Base-by-base conservation (phyloP, 495 filamentous ascomycete genomes). In the Aspergillus bridgeri region DNA sequence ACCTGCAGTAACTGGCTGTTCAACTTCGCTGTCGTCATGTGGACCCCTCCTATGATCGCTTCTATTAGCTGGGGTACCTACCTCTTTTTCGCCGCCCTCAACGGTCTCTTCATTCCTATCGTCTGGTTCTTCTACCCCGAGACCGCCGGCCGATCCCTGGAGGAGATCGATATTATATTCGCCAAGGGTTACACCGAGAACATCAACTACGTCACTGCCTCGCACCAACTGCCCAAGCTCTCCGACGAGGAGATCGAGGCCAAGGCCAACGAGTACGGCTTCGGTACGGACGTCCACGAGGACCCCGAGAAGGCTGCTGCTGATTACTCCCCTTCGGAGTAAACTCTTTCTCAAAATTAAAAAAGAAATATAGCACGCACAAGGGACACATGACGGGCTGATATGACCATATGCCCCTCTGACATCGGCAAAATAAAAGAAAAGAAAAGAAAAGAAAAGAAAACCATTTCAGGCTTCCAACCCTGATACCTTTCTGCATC, bases 11-110 rank as follows among this genome's bases (percentile, higher is more conserved):
- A 92, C 74, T 91, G 89, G 89, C 72, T 90, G 3, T 91, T 88
- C 75, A 91, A 91, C 79, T 92, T 91, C 70, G 67, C 86, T 13
- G 82, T 92, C 43, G 89, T 92, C 56, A 89, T 91, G 88, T 83
- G 91, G 54, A 89, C 88, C 0, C 89, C 89, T 0, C 81, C 90
- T 50, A 87, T 90, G 83, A 71, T 91, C 23, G 60, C 73, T 46
- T 74, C 77, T 52, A 90, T 90, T 53, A 68, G 77, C 50, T 93
- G 88, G 88, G 83, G 86, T 9, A 90, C 87, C 0, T 93, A 92
- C 68, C 78, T 91, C 38, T 89, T 92, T 81, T 92, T 91, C 67
- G 88, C 87, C 6, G 70, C 74, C 38, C 72, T 88, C 61, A 92
- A 92, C 71, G 84, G 79, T 49, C 72, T 72, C 60, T 90, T 91